A percentile compares a stretch with the other conserved stretches of the same genome.
Conservation (phyloP, 208 protist species). For the Leptomonas seymouri region DNA sequence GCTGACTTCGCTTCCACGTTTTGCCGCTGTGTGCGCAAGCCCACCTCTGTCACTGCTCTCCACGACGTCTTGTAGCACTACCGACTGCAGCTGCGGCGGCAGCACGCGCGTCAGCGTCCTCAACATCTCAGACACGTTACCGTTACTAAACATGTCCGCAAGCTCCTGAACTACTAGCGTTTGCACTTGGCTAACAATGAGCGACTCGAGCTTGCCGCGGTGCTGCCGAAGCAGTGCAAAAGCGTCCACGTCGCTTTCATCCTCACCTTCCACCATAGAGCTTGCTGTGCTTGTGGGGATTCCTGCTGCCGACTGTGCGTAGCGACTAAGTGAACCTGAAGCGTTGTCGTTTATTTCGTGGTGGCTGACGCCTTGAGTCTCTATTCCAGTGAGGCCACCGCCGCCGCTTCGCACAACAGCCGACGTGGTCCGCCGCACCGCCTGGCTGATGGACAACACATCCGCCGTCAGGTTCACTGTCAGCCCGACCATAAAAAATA, state of each 20-base stretch:
- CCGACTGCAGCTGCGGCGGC: slow-evolving; percentile 18
- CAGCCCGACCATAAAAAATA: slow-evolving; percentile 59
- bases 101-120: slow-evolving; percentile 14
- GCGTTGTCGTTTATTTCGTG: too few species aligned
- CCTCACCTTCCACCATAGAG: not conserved
- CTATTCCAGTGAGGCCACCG: not conserved
- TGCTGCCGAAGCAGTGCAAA: not conserved
- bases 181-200: slow-evolving; percentile 29
- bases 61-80: slow-evolving; percentile 5
- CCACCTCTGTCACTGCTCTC: not conserved
- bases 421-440: slow-evolving; percentile 50
- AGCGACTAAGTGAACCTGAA: too few species aligned
- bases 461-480: slow-evolving; percentile 50
- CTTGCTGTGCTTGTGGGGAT: too few species aligned
- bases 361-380: not conserved
- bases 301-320: too few species aligned
- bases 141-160: slow-evolving; percentile 42
- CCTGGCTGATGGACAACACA: slow-evolving; percentile 47
- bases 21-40: not conserved
- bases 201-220: slow-evolving; percentile 14
- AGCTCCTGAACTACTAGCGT: slow-evolving; percentile 51
- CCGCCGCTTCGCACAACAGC: slow-evolving; percentile 41
- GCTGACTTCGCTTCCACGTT: not conserved
- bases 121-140: slow-evolving; percentile 48
- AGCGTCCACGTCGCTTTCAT: not conserved